Percentiles rank a stretch among this genome's conserved stretches.
Conservation (phyloP, 192 early-diverging fungal genomes). For the Coemansia sp. region DNA sequence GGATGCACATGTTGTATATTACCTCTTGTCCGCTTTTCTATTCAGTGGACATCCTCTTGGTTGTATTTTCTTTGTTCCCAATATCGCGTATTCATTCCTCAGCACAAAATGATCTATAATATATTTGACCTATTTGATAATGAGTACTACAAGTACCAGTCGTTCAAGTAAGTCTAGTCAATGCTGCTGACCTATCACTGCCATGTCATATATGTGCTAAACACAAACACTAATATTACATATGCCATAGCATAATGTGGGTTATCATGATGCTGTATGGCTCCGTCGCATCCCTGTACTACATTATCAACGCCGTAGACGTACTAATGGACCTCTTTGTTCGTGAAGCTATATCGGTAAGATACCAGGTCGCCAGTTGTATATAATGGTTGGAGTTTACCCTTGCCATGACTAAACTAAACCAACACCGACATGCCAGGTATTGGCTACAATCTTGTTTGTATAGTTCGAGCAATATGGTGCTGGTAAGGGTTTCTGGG, state of each 20-base stretch:
- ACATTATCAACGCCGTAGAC: constrained; percentile 20
- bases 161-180: constrained; percentile 29
- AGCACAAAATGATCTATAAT: constrained; percentile 3
- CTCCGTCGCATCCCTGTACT: constrained; percentile 27
- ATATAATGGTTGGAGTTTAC: neutral
- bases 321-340: constrained; percentile 39
- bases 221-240: neutral
- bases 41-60: neutral
- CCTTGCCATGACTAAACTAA: neutral
- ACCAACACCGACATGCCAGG: neutral
- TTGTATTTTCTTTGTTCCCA: neutral
- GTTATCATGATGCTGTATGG: constrained; percentile 48
- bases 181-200: neutral
- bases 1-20: neutral
- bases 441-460: neutral
- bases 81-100: neutral
- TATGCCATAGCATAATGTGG: constrained; percentile 31
- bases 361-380: neutral
- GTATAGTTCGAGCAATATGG: constrained; percentile 38
- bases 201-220: neutral
- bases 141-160: constrained; percentile 24
- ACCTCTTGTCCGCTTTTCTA: neutral
- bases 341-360: constrained; percentile 28
- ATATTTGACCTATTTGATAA: constrained; percentile 13
- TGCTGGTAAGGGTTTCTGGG: constrained; percentile 40